phyloP scores from a whole-genome alignment of 1,284 basidiomycete genomes.

The Pholiota adiposa region DNA sequence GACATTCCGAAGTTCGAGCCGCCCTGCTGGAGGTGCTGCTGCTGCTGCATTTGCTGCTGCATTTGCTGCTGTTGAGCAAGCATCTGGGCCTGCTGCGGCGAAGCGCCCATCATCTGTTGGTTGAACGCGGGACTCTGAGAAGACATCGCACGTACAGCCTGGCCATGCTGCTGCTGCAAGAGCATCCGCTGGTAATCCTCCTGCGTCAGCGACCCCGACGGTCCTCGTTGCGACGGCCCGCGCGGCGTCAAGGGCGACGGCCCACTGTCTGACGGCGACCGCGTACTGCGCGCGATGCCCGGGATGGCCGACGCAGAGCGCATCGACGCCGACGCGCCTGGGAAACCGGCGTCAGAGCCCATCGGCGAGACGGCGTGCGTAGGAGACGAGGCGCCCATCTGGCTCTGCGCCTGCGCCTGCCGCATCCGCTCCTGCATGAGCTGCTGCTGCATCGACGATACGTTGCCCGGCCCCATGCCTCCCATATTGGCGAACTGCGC shows the following conservation, averaged over 20 bases:
- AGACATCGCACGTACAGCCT: slow-evolving; percentile 37
- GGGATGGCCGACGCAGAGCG: slow-evolving; percentile 64
- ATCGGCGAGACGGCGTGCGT: slow-evolving; percentile 25
- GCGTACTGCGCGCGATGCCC: slow-evolving; percentile 70
- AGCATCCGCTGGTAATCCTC: slow-evolving; percentile 60
- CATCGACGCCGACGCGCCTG: slow-evolving; percentile 43
- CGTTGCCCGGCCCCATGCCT: slow-evolving; percentile 17
- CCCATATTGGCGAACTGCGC: slow-evolving; percentile 21
- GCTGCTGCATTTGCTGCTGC: slow-evolving; percentile 39
- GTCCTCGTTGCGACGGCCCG: slow-evolving; percentile 34
- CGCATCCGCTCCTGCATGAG: slow-evolving; percentile 37
- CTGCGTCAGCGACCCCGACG: slow-evolving; percentile 35
- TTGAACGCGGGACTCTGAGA: slow-evolving; percentile 36
- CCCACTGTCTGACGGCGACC: slow-evolving; percentile 68
- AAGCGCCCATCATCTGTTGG: slow-evolving; percentile 30
- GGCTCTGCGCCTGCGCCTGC: slow-evolving; percentile 35
- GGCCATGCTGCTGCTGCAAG: slow-evolving; percentile 44
- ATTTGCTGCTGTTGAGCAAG: slow-evolving; percentile 28
- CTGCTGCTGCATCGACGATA: slow-evolving; percentile 29
- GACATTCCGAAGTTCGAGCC: slow-evolving; percentile 47
- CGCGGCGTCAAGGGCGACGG: slow-evolving; percentile 64
- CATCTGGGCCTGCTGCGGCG: slow-evolving; percentile 26
- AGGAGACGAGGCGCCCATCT: slow-evolving; percentile 24
- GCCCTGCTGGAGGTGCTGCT: slow-evolving; percentile 31
- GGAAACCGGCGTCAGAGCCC: slow-evolving; percentile 20